These are phyloP conservation scores for Ogataea zsoltii DNA, from an alignment of 805 yeast genomes.

Conservation along the genomic window DNA sequence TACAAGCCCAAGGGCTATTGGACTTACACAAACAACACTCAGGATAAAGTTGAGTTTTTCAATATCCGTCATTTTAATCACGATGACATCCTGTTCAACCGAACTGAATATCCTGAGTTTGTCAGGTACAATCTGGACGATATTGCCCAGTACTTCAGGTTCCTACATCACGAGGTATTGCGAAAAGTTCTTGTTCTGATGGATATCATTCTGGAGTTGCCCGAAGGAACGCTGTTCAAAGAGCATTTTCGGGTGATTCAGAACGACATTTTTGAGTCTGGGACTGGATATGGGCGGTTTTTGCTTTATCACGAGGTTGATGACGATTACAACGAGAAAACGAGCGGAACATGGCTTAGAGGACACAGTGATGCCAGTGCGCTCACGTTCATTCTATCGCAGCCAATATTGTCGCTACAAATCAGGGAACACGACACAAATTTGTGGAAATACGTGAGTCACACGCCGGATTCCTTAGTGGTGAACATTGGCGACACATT, in stretches of 20 bases:
- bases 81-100: constrained; percentile 31
- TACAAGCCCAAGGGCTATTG: constrained; percentile 51
- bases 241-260: constrained; percentile 37
- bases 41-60: constrained; percentile 46
- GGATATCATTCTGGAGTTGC: constrained; percentile 47
- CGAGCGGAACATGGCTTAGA: constrained; percentile 44
- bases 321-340: constrained; percentile 32
- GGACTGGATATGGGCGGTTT: constrained; percentile 42
- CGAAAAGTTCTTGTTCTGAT: constrained; percentile 39
- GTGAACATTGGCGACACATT: constrained; percentile 45
- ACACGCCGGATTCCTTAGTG: constrained; percentile 39
- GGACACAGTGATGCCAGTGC: constrained; percentile 50
- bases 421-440: constrained; percentile 39
- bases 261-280: constrained; percentile 36
- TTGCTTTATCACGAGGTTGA: constrained; percentile 39
- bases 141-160: constrained; percentile 39
- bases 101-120: constrained; percentile 41
- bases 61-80: constrained; percentile 44
- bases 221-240: constrained; percentile 45
- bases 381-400: constrained; percentile 42
- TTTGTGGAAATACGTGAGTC: constrained; percentile 42
- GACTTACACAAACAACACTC: constrained; percentile 44
- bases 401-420: constrained; percentile 42
- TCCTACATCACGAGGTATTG: constrained; percentile 40
- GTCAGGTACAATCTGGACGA: constrained; percentile 41